A percentile compares a stretch with the other conserved stretches of the same genome.
Conservation (phyloP, 1,139 yeast species). For the Kluyveromyces marxianus region DNA sequence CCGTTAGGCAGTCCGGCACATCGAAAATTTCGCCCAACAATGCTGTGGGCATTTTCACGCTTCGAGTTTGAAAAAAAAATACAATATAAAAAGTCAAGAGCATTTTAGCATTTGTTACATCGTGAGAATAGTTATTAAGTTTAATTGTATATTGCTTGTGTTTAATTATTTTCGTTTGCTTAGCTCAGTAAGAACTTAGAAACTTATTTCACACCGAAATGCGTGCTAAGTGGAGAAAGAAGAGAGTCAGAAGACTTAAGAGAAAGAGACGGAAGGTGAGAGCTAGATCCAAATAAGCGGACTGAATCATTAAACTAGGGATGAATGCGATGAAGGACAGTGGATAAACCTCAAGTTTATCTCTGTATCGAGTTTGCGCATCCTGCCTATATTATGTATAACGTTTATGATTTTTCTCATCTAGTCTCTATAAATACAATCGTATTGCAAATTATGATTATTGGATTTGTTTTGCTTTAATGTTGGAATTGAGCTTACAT, state of each 20-base stretch:
- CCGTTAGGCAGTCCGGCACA: no score
- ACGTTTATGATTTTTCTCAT: background rate
- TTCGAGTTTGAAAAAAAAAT: no score
- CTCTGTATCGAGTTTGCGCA: no score
- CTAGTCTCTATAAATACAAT: background rate
- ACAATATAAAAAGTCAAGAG: no score
- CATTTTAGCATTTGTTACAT: no score
- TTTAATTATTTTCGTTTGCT: background rate
- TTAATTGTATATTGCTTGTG: background rate
- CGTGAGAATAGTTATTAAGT: no score
- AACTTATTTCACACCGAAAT: conserved; percentile 32
- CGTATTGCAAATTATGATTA: conserved; percentile 5
- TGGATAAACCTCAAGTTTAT: no score
- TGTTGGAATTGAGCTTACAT: background rate
- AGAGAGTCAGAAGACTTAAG: conserved; percentile 99
- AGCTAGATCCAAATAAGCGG: conserved; percentile 96
- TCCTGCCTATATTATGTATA: background rate
- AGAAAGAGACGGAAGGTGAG: conserved; percentile 99
- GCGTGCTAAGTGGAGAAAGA: conserved; percentile 98
- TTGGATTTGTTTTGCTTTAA: conserved; percentile 5
- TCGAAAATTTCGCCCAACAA: no score
- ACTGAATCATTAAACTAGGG: conserved; percentile 25
- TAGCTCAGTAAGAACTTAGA: conserved; percentile 12
- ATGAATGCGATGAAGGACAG: background rate
- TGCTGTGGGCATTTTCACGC: no score